phyloP scores from a whole-genome alignment of 2,329 filamentous ascomycete genomes.

The Epichloe bromicola region DNA sequence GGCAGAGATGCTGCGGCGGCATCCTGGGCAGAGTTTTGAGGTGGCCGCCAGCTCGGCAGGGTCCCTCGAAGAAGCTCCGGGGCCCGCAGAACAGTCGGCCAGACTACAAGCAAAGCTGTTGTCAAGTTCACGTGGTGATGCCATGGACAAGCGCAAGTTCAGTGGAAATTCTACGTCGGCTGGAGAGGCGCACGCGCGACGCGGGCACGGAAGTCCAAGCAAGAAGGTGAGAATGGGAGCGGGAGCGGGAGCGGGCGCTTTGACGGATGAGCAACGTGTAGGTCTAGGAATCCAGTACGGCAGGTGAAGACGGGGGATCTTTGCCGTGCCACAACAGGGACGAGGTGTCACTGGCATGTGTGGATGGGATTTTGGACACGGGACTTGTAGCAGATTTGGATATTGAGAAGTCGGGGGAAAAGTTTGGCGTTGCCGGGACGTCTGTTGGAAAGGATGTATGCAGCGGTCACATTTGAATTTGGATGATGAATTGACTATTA shows the following conservation, averaged over 20 bases:
- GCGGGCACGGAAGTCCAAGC: constrained; percentile 30
- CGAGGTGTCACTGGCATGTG: no score
- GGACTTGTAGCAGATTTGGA: no score
- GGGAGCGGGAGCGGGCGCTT: constrained; percentile 25
- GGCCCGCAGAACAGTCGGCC: constrained; percentile 28
- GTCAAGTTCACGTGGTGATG: constrained; percentile 29
- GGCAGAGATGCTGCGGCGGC: constrained; percentile 57
- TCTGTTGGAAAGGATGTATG: no score
- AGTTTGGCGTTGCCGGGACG: no score
- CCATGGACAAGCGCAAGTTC: constrained; percentile 39
- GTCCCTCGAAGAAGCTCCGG: constrained; percentile 31
- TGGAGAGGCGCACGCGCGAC: constrained; percentile 20
- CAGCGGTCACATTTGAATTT: no score
- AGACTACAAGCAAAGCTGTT: constrained; percentile 40
- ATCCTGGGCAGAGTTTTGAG: constrained; percentile 40
- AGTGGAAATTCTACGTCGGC: constrained; percentile 20
- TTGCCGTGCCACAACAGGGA: background rate
- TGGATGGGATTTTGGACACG: no score
- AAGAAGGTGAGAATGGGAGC: constrained; percentile 37
- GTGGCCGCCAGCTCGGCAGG: constrained; percentile 29
- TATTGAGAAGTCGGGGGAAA: no score
- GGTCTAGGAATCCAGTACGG: constrained; percentile 42
- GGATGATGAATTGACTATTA: no score
- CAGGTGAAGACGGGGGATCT: constrained; percentile 8
- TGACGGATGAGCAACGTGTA: constrained; percentile 27